phyloP scores from a whole-genome alignment of 2,329 filamentous ascomycete species.

The Neonectria magnoliae region DNA sequence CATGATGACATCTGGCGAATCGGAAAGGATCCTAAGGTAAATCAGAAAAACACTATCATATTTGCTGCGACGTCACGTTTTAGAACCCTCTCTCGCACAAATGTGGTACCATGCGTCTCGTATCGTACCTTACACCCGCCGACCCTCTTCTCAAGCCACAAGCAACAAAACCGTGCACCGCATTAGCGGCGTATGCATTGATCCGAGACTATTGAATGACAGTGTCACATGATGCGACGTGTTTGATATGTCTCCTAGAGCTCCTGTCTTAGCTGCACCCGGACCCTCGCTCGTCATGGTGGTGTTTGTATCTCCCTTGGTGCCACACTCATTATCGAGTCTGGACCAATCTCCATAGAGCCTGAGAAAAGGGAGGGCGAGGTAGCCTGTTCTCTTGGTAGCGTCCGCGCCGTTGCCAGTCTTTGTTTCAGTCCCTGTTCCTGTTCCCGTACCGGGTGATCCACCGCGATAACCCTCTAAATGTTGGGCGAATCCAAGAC shows the following conservation, averaged over 20 bases:
- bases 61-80: neutral
- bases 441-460: neutral
- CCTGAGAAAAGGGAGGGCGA: neutral
- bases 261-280: neutral
- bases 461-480: neutral
- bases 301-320: neutral
- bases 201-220: neutral
- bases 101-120: neutral
- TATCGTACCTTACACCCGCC: neutral
- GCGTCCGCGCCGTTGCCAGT: neutral
- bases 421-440: neutral
- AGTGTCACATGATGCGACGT: neutral
- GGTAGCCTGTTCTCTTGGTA: neutral
- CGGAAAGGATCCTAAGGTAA: neutral
- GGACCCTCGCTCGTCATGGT: neutral
- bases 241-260: neutral
- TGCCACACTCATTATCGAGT: neutral
- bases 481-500: neutral
- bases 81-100: neutral
- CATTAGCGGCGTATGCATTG: slow-evolving; percentile 9
- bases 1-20: neutral
- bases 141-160: neutral
- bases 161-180: neutral
- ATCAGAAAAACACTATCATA: neutral
- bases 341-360: neutral